Conservation (phyloP, 2,329 filamentous ascomycete genomes). For the Penicillium corylophilum region DNA sequence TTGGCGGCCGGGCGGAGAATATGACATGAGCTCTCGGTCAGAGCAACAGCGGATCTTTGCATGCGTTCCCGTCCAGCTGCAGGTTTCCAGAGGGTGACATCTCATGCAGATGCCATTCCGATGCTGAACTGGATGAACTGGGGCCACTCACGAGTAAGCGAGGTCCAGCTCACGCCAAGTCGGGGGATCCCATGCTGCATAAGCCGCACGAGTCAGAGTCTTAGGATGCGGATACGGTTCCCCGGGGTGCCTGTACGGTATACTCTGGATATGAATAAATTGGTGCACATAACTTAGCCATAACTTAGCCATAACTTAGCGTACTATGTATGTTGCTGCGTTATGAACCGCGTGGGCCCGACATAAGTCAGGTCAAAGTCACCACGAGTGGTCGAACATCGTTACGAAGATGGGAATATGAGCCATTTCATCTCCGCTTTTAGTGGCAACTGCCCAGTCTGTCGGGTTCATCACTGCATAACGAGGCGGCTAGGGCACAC, state of each 20-base stretch:
- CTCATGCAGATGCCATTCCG: no score
- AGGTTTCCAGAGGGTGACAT: background rate
- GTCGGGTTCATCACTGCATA: constrained; percentile 5
- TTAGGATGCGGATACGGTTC: no score
- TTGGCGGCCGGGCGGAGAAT: background rate
- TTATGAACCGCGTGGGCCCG: background rate
- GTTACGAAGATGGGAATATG: background rate
- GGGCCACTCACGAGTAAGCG: background rate
- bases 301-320: no score
- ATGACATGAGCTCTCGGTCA: background rate
- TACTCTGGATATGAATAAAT: no score
- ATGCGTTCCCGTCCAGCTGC: background rate
- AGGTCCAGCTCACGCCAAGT: background rate
- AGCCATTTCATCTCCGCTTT: constrained; percentile 8
- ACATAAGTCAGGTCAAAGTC: background rate
- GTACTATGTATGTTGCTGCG: no score
- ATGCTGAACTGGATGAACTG: background rate
- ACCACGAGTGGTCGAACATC: background rate
- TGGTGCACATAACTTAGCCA: background rate
- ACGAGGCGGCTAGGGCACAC: constrained; percentile 4
- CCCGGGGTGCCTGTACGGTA: no score
- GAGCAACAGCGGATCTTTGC: background rate
- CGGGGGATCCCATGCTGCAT: background rate
- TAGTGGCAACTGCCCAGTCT: constrained; percentile 9
- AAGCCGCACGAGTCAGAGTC: background rate